Conservation (phyloP, 2,329 filamentous ascomycete species). For the Colletotrichum sp. region DNA sequence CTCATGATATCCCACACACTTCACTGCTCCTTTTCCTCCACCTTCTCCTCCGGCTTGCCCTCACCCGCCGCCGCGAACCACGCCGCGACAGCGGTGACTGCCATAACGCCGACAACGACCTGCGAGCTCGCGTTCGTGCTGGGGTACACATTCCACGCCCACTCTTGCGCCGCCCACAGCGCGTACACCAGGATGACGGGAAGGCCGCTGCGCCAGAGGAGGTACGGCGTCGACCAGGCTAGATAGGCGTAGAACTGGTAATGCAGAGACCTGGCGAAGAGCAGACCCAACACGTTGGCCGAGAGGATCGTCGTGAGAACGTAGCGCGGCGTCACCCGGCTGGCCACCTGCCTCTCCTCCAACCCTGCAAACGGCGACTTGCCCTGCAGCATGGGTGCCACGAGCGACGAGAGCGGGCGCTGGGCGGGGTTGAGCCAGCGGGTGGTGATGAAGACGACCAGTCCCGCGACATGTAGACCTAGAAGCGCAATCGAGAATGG, state of each 20-base stretch:
- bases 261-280: constrained; percentile 87
- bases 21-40: constrained; percentile 25
- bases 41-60: constrained; percentile 27
- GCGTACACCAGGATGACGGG: constrained; percentile 70
- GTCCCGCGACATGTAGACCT: constrained; percentile 66
- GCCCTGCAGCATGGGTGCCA: constrained; percentile 45
- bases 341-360: constrained; percentile 63
- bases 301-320: constrained; percentile 78
- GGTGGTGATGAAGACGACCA: constrained; percentile 68
- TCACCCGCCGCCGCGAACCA: constrained; percentile 62
- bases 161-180: constrained; percentile 82
- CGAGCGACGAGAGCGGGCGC: constrained; percentile 60
- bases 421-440: constrained; percentile 76
- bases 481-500: constrained; percentile 73
- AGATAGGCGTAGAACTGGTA: constrained; percentile 97
- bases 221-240: constrained; percentile 85
- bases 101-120: constrained; percentile 73
- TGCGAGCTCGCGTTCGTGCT: constrained; percentile 65
- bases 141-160: constrained; percentile 95
- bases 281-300: constrained; percentile 78
- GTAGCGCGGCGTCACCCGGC: constrained; percentile 71
- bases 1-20: not conserved
- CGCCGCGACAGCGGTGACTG: constrained; percentile 66
- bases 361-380: constrained; percentile 49
- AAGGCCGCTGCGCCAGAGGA: constrained; percentile 80